A percentile compares a stretch with the other conserved stretches of the same genome.
Evolutionary conservation across 805 yeast genomes (phyloP).

Genomic region (Candida sphagnicola): DNA sequence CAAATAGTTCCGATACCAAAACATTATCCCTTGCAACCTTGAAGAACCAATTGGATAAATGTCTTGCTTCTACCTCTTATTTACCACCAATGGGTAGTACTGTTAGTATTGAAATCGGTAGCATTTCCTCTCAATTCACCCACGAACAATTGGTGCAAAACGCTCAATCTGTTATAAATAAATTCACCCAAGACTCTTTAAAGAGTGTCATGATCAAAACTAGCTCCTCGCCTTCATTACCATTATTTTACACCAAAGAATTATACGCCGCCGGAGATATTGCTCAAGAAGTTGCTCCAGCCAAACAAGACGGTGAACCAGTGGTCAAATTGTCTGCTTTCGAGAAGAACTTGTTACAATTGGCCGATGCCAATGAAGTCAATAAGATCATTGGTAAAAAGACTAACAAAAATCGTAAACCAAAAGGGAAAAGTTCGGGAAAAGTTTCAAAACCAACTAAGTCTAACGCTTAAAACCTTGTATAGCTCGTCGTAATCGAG

Average conservation of each 20-base stretch:
- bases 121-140: constrained; percentile 33
- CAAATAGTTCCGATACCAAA: constrained; percentile 23
- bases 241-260: constrained; percentile 67
- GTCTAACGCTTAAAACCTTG: constrained; percentile 4
- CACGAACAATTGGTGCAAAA: constrained; percentile 56
- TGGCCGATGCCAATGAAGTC: constrained; percentile 73
- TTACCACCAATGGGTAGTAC: constrained; percentile 72
- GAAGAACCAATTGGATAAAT: constrained; percentile 54
- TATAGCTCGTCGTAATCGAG: not conserved
- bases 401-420: constrained; percentile 24
- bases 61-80: constrained; percentile 55
- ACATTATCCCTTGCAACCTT: constrained; percentile 49
- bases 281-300: constrained; percentile 22
- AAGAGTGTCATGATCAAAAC: constrained; percentile 67
- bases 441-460: constrained; percentile 16
- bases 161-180: constrained; percentile 48
- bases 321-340: constrained; percentile 52
- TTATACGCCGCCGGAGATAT: constrained; percentile 49
- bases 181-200: constrained; percentile 42
- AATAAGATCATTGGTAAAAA: constrained; percentile 58
- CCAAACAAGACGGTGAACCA: constrained; percentile 16
- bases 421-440: constrained; percentile 7
- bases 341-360: constrained; percentile 77
- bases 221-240: constrained; percentile 73
- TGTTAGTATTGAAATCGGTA: constrained; percentile 64